Evolutionary conservation across 768 basidiomycete species (phyloP).

Genomic region (Lyophyllum semitale): DNA sequence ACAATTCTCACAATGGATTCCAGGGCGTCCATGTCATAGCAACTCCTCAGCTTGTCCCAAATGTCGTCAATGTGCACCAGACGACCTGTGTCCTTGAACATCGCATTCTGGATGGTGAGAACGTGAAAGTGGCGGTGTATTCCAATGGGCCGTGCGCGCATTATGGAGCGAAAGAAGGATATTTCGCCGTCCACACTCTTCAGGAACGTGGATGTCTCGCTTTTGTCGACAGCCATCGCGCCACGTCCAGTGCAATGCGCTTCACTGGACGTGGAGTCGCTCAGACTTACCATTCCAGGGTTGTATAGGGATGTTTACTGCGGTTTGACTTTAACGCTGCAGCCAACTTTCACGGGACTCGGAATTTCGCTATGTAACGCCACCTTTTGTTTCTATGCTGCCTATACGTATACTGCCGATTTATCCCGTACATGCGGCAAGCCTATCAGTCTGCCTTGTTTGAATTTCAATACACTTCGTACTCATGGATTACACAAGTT

Average conservation of each 20-base stretch:
- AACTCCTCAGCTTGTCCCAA: constrained; percentile 72
- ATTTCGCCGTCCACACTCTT: constrained; percentile 82
- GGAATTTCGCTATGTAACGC: no score
- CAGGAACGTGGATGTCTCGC: constrained; percentile 45
- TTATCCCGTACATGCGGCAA: background rate
- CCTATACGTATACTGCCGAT: background rate
- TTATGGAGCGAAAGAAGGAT: constrained; percentile 80
- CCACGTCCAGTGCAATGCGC: background rate
- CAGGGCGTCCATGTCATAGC: constrained; percentile 76
- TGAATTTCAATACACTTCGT: no score
- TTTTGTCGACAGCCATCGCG: constrained; percentile 22
- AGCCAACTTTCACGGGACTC: no score
- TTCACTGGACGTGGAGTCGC: background rate
- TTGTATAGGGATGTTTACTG: constrained; percentile 7
- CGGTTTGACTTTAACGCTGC: background rate
- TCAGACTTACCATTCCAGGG: constrained; percentile 10
- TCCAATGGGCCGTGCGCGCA: constrained; percentile 81
- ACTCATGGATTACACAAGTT: no score
- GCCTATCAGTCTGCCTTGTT: background rate
- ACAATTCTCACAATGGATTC: constrained; percentile 62
- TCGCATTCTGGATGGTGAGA: constrained; percentile 70
- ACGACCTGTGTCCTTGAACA: constrained; percentile 70
- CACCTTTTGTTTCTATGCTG: background rate
- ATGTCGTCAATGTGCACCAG: constrained; percentile 61
- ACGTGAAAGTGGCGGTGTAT: constrained; percentile 83